Evolutionary conservation across 257 asterid genomes (phyloP), one percentile per base, ranked within the genome.

Genomic region (Solanum paucissectum): DNA sequence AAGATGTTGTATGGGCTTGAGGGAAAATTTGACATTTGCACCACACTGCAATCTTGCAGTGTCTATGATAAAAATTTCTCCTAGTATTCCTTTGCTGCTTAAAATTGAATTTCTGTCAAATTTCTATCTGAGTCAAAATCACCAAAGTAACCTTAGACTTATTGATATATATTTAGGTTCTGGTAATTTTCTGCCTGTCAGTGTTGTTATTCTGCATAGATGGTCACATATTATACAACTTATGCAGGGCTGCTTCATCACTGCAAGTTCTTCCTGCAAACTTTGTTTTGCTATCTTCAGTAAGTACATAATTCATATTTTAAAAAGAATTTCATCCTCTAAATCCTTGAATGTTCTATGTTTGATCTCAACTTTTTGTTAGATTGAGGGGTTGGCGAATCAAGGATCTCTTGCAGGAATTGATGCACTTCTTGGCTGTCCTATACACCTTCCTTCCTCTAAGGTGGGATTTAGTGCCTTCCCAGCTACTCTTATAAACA

Each of bases 361-460:
- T 85, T 55, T 90, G 86, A 71, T 16, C 55, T 71, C 87, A 42
- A 68, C 44, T 58, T 89, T 88, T 66, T 90, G 58, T 86, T 89
- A 95, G 98, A 94, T 93, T 87, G 98, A 95, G 93, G 93, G 94
- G 89, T 88, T 92, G 88, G 85, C 95, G 84, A 94, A 95, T 92
- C 94, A 92, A 90, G 98, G 98, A 86, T 94, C 98, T 82, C 95
- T 95, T 83, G 96, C 96, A 88, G 98, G 98, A 87, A 91, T 95
- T 75, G 98, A 95, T 93, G 98, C 98, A 55, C 98, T 95, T 88
- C 95, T 95, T 88, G 98, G 98, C 86, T 95, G 98, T 92, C 98
- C 98, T 88, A 79, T 95, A 86, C 93, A 95, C 90, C 98, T 95
- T 91, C 98, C 98, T 87, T 94, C 97, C 88, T 88, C 95, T 64